Percentiles rank a stretch among this genome's conserved stretches.
Conservation (phyloP, 257 asterid species). For the Solanum virginianum region DNA sequence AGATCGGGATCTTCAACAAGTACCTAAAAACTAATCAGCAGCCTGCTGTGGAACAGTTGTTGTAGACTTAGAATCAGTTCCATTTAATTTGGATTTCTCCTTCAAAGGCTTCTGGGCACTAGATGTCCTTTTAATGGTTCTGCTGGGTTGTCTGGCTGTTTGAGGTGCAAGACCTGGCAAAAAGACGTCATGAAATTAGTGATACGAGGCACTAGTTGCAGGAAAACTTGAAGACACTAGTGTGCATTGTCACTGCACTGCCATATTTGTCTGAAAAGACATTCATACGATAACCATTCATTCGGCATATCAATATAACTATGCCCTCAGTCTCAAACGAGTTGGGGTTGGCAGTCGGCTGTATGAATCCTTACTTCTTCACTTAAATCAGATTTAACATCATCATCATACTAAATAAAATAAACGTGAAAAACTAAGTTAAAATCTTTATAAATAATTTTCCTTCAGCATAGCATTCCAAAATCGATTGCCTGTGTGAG, state of each 20-base stretch:
- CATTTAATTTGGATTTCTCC: conserved; percentile 29
- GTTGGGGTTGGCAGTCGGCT: neutral
- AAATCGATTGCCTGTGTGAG: neutral
- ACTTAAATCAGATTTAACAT: neutral
- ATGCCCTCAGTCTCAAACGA: neutral
- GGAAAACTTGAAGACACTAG: neutral
- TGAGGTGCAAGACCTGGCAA: conserved; percentile 47
- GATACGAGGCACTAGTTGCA: neutral
- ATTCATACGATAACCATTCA: neutral
- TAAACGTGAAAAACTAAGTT: neutral
- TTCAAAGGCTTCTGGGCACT: conserved; percentile 26
- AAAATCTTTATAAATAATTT: neutral
- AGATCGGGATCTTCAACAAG: conserved; percentile 7
- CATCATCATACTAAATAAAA: neutral
- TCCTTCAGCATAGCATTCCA: neutral
- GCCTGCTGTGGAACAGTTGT: conserved; percentile 11
- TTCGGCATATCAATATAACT: neutral
- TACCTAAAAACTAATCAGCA: conserved; percentile 13
- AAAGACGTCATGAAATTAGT: neutral
- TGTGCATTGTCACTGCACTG: neutral
- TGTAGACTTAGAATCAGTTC: conserved; percentile 26
- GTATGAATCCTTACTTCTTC: neutral
- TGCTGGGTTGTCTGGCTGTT: conserved; percentile 26
- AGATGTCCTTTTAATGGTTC: conserved; percentile 35
- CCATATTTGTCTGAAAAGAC: neutral